Conservation (phyloP, 2,329 filamentous ascomycete species). For the Whalleya microplaca region DNA sequence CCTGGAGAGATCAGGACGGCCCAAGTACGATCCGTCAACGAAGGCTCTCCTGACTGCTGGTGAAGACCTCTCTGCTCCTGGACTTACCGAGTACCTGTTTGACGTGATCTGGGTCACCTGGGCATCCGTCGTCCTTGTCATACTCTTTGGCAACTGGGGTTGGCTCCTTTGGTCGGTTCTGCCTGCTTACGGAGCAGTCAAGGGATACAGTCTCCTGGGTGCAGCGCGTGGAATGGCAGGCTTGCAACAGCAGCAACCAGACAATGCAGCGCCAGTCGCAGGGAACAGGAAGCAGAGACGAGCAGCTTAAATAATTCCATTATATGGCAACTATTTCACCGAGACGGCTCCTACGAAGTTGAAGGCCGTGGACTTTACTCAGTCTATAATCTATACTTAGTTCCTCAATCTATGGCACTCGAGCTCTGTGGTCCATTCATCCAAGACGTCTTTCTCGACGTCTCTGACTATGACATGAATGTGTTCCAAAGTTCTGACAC, state of each 20-base stretch:
- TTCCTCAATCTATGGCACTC: slow-evolving; percentile 40
- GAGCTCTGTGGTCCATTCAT: slow-evolving; percentile 56
- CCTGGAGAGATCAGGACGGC: slow-evolving; percentile 83
- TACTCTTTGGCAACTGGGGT: slow-evolving; percentile 79
- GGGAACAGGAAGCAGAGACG: slow-evolving; percentile 60
- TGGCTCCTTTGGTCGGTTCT: slow-evolving; percentile 61
- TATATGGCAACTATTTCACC: not conserved
- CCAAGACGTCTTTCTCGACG: slow-evolving; percentile 54
- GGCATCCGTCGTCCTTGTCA: slow-evolving; percentile 72
- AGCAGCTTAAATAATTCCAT: slow-evolving; percentile 46
- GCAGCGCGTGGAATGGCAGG: slow-evolving; percentile 58
- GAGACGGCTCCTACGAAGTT: not conserved
- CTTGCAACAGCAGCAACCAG: slow-evolving; percentile 44
- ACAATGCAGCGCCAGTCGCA: slow-evolving; percentile 41
- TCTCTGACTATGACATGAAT: slow-evolving; percentile 75
- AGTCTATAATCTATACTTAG: slow-evolving; percentile 11
- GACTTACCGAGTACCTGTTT: slow-evolving; percentile 97
- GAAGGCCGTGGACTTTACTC: not conserved
- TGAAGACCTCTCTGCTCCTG: slow-evolving; percentile 84
- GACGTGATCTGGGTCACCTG: slow-evolving; percentile 96
- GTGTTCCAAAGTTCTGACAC: slow-evolving; percentile 84
- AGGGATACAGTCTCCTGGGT: slow-evolving; percentile 57
- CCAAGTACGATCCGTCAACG: slow-evolving; percentile 67
- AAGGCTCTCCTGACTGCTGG: slow-evolving; percentile 74
- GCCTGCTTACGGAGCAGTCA: slow-evolving; percentile 59